A percentile compares a stretch with the other conserved stretches of the same genome.
phyloP scores from a whole-genome alignment of 108 stramenopile species.

The Mayamaea pseudoterrestris region DNA sequence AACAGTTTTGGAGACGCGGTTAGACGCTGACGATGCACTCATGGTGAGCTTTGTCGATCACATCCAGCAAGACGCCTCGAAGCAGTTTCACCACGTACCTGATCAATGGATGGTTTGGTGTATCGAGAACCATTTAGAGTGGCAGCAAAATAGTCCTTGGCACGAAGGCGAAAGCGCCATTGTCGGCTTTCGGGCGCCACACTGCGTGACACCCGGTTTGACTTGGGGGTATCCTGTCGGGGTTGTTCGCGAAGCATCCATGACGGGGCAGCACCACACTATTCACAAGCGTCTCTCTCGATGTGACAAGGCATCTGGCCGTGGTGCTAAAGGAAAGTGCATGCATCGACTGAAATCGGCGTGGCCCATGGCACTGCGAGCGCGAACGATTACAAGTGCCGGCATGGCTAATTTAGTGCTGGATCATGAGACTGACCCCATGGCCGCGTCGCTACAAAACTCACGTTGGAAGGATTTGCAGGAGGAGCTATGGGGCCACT shows the following conservation, averaged over 20 bases:
- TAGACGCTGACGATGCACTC: constrained; percentile 72
- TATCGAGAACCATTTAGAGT: constrained; percentile 24
- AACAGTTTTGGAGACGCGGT: constrained; percentile 33
- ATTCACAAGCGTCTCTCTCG: neutral
- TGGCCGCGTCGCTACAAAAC: neutral
- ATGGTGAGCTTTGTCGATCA: constrained; percentile 9
- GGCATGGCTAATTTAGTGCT: constrained; percentile 55
- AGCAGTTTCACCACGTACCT: constrained; percentile 7
- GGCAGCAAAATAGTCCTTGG: constrained; percentile 19
- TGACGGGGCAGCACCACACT: neutral
- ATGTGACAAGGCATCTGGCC: neutral
- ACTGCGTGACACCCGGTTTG: constrained; percentile 39
- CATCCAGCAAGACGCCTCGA: constrained; percentile 13
- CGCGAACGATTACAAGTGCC: constrained; percentile 68
- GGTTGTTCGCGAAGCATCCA: neutral
- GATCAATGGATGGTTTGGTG: constrained; percentile 28
- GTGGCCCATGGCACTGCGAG: constrained; percentile 39
- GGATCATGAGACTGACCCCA: neutral
- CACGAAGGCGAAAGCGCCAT: neutral
- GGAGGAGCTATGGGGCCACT: constrained; percentile 21
- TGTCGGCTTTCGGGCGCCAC: constrained; percentile 1
- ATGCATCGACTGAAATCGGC: neutral
- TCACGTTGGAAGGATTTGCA: constrained; percentile 12
- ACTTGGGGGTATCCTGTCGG: constrained; percentile 30
- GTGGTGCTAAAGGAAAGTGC: neutral